Base-by-base conservation (phyloP, 2,329 filamentous ascomycete species). In the Pseudocercospora pini-densiflorae region DNA sequence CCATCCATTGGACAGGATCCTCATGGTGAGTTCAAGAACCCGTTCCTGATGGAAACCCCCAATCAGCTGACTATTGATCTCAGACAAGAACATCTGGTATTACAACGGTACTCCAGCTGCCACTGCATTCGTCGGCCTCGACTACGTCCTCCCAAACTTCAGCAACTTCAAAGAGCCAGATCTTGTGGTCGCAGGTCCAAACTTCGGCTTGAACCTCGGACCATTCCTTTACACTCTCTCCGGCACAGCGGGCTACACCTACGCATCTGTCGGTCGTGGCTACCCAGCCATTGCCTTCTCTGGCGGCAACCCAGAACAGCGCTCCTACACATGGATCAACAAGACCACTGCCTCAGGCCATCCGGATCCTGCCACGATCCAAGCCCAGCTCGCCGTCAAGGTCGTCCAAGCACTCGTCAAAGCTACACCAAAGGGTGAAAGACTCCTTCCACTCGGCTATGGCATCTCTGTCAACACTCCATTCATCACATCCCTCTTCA, bases 101-200 rank as follows among this genome's bases (percentile, higher is more conserved):
- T 88, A 87, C 76, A 86, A 88, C 61, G 86, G 86, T 23, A 88
- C 86, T 0, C 85, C 86, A 0, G 84, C 84, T 0, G 82, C 85
- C 0, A 85, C 83, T 70, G 85, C 84, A 1, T 84, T 87, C 64
- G 84, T 88, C 5, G 85, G 82, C 1, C 79, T 88, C 5, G 61
- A 63, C n/a, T 63, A 63, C 54, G 58, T 88, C 8, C 78, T 88
- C 16, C 85, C 85, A 0, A 77, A 73, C 14, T 84, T 81, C 72
- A 81, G 79, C 68, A 78, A 83, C 71, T 81, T 84, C 71, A 78
- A 74, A n/a, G 79, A 79, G 1, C 84, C 84, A 0, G 86, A 88
- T 62, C 79, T 88, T 2, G 79, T 88, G 21, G 73, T 88, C 3
- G 79, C 83, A 0, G 86, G 87, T 0, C 86, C 86, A 7, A 88